Conservation (phyloP, 257 asterid species). For the Schizonepeta tenuifolia region DNA sequence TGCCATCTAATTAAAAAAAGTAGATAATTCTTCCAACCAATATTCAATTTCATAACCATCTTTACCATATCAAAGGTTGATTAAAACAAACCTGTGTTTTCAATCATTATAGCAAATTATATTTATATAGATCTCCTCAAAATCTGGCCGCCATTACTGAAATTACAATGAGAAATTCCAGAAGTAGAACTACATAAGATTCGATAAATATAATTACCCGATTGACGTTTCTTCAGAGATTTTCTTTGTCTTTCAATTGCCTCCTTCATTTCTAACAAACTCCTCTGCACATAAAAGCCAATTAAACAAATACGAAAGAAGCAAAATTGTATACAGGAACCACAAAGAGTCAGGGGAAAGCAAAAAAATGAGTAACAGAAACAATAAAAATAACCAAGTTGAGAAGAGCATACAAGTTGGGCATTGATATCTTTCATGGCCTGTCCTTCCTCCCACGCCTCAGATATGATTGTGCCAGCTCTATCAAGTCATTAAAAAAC, state of each 20-base stretch:
- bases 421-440: constrained; percentile 88
- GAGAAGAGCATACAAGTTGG: constrained; percentile 76
- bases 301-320: background rate
- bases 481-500: constrained; percentile 54
- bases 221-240: constrained; percentile 81
- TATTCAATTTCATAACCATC: constrained; percentile 2
- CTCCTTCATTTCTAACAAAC: constrained; percentile 85
- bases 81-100: constrained; percentile 10
- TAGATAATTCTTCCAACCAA: constrained; percentile 20
- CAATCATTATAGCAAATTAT: background rate
- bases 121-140: background rate
- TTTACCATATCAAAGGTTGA: constrained; percentile 20
- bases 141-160: background rate
- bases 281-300: constrained; percentile 52
- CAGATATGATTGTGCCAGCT: constrained; percentile 94
- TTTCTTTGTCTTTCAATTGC: constrained; percentile 94
- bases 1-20: constrained; percentile 16
- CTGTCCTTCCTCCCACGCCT: constrained; percentile 99
- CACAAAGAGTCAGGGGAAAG: background rate
- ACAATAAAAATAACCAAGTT: constrained; percentile 7
- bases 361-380: constrained; percentile 19
- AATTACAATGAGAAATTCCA: constrained; percentile 15
- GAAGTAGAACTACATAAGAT: constrained; percentile 27
- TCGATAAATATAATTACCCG: constrained; percentile 51
- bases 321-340: background rate